phyloP scores from a whole-genome alignment of 1,284 basidiomycete genomes.

The Lentinula novae-zelandiae region DNA sequence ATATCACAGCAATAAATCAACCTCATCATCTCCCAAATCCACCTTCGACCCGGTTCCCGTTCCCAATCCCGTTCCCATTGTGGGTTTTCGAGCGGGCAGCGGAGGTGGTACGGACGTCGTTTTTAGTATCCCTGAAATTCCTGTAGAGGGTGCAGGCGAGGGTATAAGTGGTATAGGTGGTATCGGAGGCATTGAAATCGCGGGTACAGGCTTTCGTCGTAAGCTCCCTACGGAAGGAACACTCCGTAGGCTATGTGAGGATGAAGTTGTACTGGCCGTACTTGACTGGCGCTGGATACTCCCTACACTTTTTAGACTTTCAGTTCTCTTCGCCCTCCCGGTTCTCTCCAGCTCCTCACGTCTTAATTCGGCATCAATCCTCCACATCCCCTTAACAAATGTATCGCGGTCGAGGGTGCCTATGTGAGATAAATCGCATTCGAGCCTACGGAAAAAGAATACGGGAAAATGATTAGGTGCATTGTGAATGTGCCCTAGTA shows the following conservation, averaged over 20 bases:
- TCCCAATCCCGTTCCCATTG: not conserved
- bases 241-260: not conserved
- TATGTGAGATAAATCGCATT: conserved; percentile 53
- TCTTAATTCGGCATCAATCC: conserved; percentile 79
- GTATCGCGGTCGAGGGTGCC: conserved; percentile 60
- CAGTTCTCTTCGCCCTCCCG: not conserved
- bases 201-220: not conserved
- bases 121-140: not conserved
- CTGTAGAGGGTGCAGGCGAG: not conserved
- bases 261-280: not conserved
- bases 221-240: not conserved
- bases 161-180: not conserved
- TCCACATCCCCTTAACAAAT: conserved; percentile 79
- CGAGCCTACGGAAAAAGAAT: conserved; percentile 42
- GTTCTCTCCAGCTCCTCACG: conserved; percentile 41
- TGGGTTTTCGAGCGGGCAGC: conserved; percentile 1
- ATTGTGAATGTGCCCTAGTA: not conserved
- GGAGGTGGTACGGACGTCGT: not conserved
- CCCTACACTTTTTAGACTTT: not conserved
- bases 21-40: not conserved
- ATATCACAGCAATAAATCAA: not conserved
- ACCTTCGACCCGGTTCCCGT: not conserved
- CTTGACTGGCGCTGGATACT: not conserved
- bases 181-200: not conserved
- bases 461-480: not conserved